Evolutionary conservation across 2,329 filamentous ascomycete genomes (phyloP).

Genomic region (Fusarium anthophilum): DNA sequence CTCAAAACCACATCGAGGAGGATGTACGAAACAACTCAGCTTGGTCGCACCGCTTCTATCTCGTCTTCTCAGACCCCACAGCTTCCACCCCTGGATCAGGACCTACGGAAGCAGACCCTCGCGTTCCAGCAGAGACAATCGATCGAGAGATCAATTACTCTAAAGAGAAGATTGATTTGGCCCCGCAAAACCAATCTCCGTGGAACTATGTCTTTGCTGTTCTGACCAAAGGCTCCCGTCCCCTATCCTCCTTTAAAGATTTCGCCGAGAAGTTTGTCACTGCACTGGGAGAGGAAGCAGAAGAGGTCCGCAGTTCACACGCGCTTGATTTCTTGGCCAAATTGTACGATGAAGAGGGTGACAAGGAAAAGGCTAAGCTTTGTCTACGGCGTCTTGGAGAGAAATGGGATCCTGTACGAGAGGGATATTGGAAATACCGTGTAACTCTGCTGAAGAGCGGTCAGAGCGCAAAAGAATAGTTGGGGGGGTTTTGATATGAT

Average conservation of each 20-base stretch:
- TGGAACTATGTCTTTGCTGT: conserved; percentile 93
- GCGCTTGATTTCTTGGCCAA: conserved; percentile 78
- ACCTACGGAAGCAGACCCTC: conserved; percentile 62
- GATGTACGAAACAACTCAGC: conserved; percentile 97
- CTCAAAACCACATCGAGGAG: conserved; percentile 75
- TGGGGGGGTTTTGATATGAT: background rate
- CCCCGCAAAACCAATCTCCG: conserved; percentile 92
- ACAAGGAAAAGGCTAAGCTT: conserved; percentile 69
- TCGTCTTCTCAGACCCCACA: conserved; percentile 77
- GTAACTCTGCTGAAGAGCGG: conserved; percentile 41
- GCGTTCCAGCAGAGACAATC: conserved; percentile 70
- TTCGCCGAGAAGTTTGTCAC: conserved; percentile 64
- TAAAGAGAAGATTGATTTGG: conserved; percentile 75
- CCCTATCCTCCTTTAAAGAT: conserved; percentile 54
- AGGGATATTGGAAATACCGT: conserved; percentile 87
- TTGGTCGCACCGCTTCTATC: conserved; percentile 96
- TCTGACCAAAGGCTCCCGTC: conserved; percentile 70
- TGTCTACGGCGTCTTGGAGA: conserved; percentile 79
- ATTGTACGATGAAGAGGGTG: conserved; percentile 66
- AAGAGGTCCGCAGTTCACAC: conserved; percentile 69
- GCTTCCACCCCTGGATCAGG: conserved; percentile 57
- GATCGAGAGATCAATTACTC: conserved; percentile 81
- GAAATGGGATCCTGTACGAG: conserved; percentile 90
- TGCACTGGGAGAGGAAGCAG: conserved; percentile 56
- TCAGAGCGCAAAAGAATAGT: conserved; percentile 11